Conservation (phyloP, 768 basidiomycete species). For the Xerocomellus amylosporus region DNA sequence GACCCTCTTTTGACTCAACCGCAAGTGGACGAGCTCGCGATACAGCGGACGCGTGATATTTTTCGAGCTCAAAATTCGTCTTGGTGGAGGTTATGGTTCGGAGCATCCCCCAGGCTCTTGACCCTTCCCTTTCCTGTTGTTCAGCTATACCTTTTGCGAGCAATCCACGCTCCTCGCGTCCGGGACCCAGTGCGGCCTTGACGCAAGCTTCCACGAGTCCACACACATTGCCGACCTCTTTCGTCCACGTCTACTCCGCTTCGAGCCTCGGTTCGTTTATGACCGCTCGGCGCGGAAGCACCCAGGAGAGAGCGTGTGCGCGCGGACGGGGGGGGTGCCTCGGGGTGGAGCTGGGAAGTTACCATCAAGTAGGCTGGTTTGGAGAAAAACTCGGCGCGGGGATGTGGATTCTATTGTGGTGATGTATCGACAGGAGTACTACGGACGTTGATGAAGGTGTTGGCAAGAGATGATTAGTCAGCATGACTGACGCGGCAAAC, state of each 20-base stretch:
- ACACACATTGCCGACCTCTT: slow-evolving; percentile 31
- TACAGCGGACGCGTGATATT: slow-evolving; percentile 29
- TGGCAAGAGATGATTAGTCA: too few relatives aligned
- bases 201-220: slow-evolving; percentile 39
- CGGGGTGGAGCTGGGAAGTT: too few relatives aligned
- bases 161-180: slow-evolving; percentile 30
- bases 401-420: too few relatives aligned
- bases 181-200: slow-evolving; percentile 39
- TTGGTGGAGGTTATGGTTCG: slow-evolving; percentile 66
- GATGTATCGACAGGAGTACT: too few relatives aligned
- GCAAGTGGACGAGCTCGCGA: slow-evolving; percentile 4
- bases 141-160: slow-evolving; percentile 34
- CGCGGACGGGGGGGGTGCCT: too few relatives aligned
- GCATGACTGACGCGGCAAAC: too few relatives aligned
- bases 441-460: too few relatives aligned
- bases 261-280: slow-evolving; percentile 38
- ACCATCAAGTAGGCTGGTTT: too few relatives aligned
- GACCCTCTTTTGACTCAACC: slow-evolving; percentile 58
- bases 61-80: slow-evolving; percentile 59
- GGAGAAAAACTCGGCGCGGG: too few relatives aligned
- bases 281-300: too few relatives aligned
- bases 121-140: slow-evolving; percentile 35
- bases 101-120: slow-evolving; percentile 33
- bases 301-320: too few relatives aligned
- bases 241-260: slow-evolving; percentile 78